Evolutionary conservation across 2,329 filamentous ascomycete genomes (phyloP).

Genomic region (Calonectria naviculata): DNA sequence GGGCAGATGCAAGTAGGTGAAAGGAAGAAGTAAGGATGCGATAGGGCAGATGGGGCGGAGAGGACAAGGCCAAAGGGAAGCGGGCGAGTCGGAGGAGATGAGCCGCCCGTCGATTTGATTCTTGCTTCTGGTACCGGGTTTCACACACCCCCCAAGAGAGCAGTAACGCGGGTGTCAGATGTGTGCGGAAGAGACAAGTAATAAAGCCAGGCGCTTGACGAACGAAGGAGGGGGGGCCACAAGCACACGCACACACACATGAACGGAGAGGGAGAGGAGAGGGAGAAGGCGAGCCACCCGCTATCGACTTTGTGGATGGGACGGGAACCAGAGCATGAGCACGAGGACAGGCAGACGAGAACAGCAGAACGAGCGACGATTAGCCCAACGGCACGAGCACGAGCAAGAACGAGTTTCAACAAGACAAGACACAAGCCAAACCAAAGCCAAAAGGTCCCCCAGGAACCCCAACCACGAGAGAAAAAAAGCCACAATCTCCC

Average conservation of each 20-base stretch:
- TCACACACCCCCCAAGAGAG: constrained; percentile 14
- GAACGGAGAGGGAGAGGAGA: neutral
- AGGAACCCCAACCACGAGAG: constrained; percentile 5
- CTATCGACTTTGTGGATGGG: neutral
- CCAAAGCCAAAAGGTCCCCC: neutral
- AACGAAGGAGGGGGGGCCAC: constrained; percentile 14
- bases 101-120: neutral
- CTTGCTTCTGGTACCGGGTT: neutral
- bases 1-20: constrained; percentile 8
- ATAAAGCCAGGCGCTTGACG: neutral
- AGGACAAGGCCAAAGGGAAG: neutral
- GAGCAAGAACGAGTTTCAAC: constrained; percentile 17
- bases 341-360: neutral
- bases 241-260: constrained; percentile 25
- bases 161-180: neutral
- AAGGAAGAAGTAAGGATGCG: neutral
- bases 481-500: constrained; percentile 12
- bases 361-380: neutral
- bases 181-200: constrained; percentile 1
- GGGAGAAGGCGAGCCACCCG: neutral
- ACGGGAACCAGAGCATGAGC: constrained; percentile 11
- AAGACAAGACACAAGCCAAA: neutral
- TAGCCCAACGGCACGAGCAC: constrained; percentile 22
- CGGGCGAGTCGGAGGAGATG: constrained; percentile 1
- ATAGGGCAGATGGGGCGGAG: neutral